These are phyloP conservation scores for Chaetomium fimeti DNA, from an alignment of 495 filamentous ascomycete genomes.

Conservation along the genomic window DNA sequence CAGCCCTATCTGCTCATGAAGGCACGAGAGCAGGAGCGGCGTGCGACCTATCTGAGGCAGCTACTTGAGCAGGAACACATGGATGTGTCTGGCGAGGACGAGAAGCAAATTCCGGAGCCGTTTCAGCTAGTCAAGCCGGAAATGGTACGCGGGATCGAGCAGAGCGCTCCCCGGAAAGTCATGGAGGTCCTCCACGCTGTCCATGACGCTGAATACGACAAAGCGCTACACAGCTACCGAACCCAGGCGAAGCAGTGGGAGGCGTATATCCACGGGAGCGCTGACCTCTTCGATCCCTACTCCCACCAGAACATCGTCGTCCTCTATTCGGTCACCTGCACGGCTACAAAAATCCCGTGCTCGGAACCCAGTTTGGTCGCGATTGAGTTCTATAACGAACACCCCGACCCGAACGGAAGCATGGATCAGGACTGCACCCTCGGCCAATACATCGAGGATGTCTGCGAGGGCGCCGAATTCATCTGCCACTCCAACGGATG, in stretches of 20 bases:
- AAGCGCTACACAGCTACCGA: constrained; percentile 87
- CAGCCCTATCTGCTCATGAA: constrained; percentile 91
- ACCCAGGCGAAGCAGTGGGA: constrained; percentile 97
- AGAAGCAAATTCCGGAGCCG: constrained; percentile 62
- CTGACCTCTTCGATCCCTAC: constrained; percentile 87
- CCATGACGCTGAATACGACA: constrained; percentile 94
- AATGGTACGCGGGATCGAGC: constrained; percentile 82
- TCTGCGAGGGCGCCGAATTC: constrained; percentile 71
- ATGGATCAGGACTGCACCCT: constrained; percentile 88
- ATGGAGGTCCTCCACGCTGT: constrained; percentile 92
- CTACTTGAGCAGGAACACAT: constrained; percentile 74
- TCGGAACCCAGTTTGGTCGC: constrained; percentile 82
- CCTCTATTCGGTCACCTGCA: constrained; percentile 91
- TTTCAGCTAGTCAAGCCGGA: constrained; percentile 91
- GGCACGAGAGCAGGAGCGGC: constrained; percentile 84
- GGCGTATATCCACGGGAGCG: constrained; percentile 76
- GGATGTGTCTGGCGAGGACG: constrained; percentile 54
- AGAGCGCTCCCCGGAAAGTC: constrained; percentile 75
- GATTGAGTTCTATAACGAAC: constrained; percentile 89
- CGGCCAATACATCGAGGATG: constrained; percentile 92
- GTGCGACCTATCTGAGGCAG: constrained; percentile 72
- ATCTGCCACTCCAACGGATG: constrained; percentile 82
- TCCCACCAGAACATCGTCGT: constrained; percentile 94
- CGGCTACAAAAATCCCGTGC: constrained; percentile 85
- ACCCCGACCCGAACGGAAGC: constrained; percentile 56